These are phyloP conservation scores for Saksenaea oblongispora DNA, from an alignment of 371 early-diverging fungal genomes.

Conservation along the genomic window DNA sequence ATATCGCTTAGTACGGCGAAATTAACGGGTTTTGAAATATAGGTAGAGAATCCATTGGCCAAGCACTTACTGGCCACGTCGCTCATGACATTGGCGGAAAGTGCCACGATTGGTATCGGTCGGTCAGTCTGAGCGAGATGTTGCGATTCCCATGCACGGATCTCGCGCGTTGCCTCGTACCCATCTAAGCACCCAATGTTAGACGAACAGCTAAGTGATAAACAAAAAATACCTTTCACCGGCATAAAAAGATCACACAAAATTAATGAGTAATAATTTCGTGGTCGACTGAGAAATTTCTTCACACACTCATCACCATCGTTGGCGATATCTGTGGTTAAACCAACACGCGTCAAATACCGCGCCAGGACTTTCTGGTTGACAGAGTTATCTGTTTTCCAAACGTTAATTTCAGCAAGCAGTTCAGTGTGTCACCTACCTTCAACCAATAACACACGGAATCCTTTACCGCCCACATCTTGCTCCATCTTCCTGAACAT, in stretches of 20 bases:
- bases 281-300: constrained; percentile 43
- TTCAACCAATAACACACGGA: constrained; percentile 52
- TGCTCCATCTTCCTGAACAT: constrained; percentile 56
- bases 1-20: constrained; percentile 64
- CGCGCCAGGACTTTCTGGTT: constrained; percentile 63
- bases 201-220: not conserved
- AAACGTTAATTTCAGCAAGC: no score
- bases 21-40: constrained; percentile 69
- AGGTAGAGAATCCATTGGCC: constrained; percentile 58
- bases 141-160: constrained; percentile 58
- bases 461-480: constrained; percentile 56
- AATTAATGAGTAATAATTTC: constrained; percentile 50
- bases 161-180: constrained; percentile 60
- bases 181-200: constrained; percentile 48
- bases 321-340: constrained; percentile 52
- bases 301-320: constrained; percentile 62
- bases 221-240: constrained; percentile 49
- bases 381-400: constrained; percentile 54
- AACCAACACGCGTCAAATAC: constrained; percentile 53
- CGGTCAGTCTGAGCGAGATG: constrained; percentile 30
- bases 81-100: constrained; percentile 71
- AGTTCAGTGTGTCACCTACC: no score
- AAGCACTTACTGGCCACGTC: constrained; percentile 59
- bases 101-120: constrained; percentile 59
- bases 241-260: constrained; percentile 70